Base-by-base conservation (phyloP, 257 asterid species). In the Solanum virginianum region DNA sequence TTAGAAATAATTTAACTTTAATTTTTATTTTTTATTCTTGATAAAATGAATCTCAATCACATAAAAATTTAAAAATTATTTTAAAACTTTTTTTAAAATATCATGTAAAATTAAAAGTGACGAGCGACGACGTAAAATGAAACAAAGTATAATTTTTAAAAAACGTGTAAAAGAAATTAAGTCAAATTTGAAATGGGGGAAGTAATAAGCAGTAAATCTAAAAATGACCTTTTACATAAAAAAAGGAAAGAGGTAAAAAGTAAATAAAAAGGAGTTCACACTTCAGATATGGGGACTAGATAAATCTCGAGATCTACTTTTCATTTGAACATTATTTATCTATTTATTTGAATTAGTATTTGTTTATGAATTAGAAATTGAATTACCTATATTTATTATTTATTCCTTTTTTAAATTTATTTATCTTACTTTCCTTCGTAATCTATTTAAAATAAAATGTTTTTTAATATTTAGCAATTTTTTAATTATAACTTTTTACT, bases 261-360 rank as follows among this genome's bases (percentile, higher is more conserved):
- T 77, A 43, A 71, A 71, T 36, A 75, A 47, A 22, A 24, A 15
- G 43, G 22, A 51, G 59, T 12, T 20, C 20, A 26, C 62, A 24
- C 45, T 75, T 75, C 82, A 24, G n/a, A 75, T 11, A 26, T 10
- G 63, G 57, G 47, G 26, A 79, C 17, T 79, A 26, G 83, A 79
- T 53, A 79, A 79, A 79, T 79, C 82, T 79, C 82, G 65, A 79
- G 82, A 79, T 79, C 65, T 79, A 18, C 45, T 53, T 79, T 79
- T 15, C 41, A 16, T 49, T 51, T 51, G 39, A 8, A 49, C 57
- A 74, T 45, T n/a, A 45, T 45, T 72, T 75, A 70, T 49, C 22
- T 47, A 74, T 47, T 74, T 43, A 45, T 45, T 72, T 72, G 80
- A 43, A 3, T 74, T 45, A 22, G 13, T 74, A 74, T 47, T 47